Conservation (phyloP, 1,139 yeast species). For the Zygoascus meyerae region DNA sequence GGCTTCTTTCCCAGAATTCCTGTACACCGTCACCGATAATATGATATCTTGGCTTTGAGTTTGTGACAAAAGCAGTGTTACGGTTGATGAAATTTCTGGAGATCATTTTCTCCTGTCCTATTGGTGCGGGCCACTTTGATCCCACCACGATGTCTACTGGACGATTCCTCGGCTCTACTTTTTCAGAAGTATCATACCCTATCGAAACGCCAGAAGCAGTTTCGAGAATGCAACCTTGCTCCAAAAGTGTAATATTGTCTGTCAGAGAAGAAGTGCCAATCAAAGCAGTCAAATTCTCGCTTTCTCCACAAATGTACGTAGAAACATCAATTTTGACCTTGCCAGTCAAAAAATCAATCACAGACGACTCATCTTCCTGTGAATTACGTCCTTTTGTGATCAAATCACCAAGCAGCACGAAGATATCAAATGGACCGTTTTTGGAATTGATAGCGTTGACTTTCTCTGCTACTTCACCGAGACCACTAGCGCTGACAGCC, state of each 20-base stretch:
- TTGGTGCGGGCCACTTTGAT: constrained; percentile 18
- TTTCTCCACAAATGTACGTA: constrained; percentile 11
- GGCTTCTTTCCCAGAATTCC: constrained; percentile 25
- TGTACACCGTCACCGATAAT: constrained; percentile 13
- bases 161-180: neutral
- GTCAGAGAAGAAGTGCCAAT: neutral
- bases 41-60: constrained; percentile 21
- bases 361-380: constrained; percentile 6
- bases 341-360: constrained; percentile 3
- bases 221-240: constrained; percentile 5
- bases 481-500: constrained; percentile 13
- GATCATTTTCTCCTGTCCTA: constrained; percentile 12
- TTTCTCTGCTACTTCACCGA: constrained; percentile 16
- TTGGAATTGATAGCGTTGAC: constrained; percentile 22
- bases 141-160: constrained; percentile 19
- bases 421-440: constrained; percentile 26
- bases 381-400: constrained; percentile 4
- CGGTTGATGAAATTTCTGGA: neutral
- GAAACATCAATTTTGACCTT: constrained; percentile 14
- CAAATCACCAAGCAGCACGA: constrained; percentile 20
- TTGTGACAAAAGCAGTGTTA: constrained; percentile 6
- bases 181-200: neutral
- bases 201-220: constrained; percentile 3
- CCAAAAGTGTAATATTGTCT: neutral
- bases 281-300: neutral